Evolutionary conservation across 75 land plant species (phyloP), one percentile per base, ranked within the genome.

Genomic region (Gnetum montanum): DNA sequence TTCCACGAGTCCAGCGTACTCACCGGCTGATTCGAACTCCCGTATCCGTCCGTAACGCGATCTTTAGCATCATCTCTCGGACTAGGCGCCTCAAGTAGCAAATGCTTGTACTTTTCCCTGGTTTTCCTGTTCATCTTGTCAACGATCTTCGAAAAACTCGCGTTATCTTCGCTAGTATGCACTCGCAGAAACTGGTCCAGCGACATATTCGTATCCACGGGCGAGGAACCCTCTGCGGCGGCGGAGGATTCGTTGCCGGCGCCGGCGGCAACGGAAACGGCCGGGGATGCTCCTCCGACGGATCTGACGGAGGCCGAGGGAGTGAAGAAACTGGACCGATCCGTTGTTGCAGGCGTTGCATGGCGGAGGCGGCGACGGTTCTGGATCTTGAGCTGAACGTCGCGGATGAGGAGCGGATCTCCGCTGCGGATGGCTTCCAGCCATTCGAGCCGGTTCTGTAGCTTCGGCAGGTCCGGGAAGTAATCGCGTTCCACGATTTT

Each of bases 91-190:
- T 53, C 61, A 18, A 68, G 62, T 33, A 49, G 22, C 59, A 91
- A 61, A 48, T 61, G 78, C 30, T 43, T 64, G 51, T 63, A 83
- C 49, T 67, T 81, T 69, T 91, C 94, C 60, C 68, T 67, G 64
- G 75, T 67, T 80, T 80, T 81, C 77, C 69, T 80, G 72, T 91
- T 91, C 54, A 73, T 83, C 61, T 81, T 91, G 71, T 91, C 97
- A 48, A 91, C 19, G 12, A 91, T 81, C 34, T 73, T 75, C 6
- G 64, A 62, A 58, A 91, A 91, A 23, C 97, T 91, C 15, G 75
- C 86, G 34, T 91, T 91, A 63, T 91, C 97, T 69, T 91, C 97
- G 43, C 93, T 91, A 3, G 97, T 91, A 60, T 91, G 81, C 46
- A 64, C 30, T 63, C 69, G 64, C 57, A 91, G 61, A 58, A 87